These are phyloP conservation scores for Ormosia semicastrata DNA, from an alignment of 306 rosid species.

Conservation along the genomic window DNA sequence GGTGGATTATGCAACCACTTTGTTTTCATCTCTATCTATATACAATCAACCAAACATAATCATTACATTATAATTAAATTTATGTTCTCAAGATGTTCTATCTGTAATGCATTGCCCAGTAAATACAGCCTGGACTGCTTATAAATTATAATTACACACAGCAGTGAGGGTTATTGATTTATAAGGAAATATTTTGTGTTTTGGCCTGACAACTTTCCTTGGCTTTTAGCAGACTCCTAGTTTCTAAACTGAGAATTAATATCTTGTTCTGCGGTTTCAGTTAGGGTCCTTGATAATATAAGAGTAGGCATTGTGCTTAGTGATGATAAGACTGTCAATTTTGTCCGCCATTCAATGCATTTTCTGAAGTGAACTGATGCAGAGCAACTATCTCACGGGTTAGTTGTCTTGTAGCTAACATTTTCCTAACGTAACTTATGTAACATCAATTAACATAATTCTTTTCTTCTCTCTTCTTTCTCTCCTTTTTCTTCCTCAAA, in stretches of 20 bases:
- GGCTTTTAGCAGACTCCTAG: neutral
- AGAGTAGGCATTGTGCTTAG: slow-evolving; percentile 75
- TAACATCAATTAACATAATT: too few species aligned
- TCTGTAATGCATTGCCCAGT: neutral
- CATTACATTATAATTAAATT: neutral
- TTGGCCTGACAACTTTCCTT: neutral
- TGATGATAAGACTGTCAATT: slow-evolving; percentile 76
- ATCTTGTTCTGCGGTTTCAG: neutral
- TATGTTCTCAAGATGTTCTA: slow-evolving; percentile 7
- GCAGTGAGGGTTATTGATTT: neutral
- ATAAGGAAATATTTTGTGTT: neutral
- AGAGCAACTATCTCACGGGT: slow-evolving; percentile 75
- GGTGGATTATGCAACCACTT: neutral
- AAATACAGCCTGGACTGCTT: neutral
- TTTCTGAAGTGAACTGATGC: slow-evolving; percentile 93
- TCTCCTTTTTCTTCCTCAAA: too few species aligned
- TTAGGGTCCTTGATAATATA: slow-evolving; percentile 78
- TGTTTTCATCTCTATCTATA: too few species aligned
- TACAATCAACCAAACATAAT: too few species aligned
- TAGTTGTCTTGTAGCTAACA: slow-evolving; percentile 11
- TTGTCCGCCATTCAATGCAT: slow-evolving; percentile 84
- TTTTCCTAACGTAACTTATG: too few species aligned
- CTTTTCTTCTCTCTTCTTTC: too few species aligned
- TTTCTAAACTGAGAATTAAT: neutral
- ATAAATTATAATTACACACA: too few species aligned